phyloP scores from a whole-genome alignment of 768 basidiomycete species.

The Lentinula detonsa region DNA sequence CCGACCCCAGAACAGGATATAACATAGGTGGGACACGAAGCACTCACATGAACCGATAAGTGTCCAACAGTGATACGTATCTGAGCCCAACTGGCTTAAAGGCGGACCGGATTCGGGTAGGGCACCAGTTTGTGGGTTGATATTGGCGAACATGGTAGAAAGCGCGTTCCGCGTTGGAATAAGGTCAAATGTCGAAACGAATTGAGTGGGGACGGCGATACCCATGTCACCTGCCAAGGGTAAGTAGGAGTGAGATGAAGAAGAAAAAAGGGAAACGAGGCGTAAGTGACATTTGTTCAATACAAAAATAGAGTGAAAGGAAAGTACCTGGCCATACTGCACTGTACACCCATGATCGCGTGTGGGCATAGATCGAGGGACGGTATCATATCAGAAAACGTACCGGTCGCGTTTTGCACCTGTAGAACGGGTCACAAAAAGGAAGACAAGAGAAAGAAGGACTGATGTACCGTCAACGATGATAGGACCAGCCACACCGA shows the following conservation, averaged over 20 bases:
- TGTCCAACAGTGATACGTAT: slow-evolving; percentile 58
- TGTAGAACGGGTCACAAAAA: background rate
- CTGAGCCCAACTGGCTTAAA: slow-evolving; percentile 37
- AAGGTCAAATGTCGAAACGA: slow-evolving; percentile 57
- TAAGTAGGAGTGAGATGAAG: too few species aligned
- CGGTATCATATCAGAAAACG: background rate
- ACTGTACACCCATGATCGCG: slow-evolving; percentile 17
- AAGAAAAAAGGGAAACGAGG: background rate
- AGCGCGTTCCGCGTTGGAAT: slow-evolving; percentile 50
- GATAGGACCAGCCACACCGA: slow-evolving; percentile 53
- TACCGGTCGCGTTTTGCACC: slow-evolving; percentile 54
- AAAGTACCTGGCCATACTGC: slow-evolving; percentile 51
- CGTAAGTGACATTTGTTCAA: background rate
- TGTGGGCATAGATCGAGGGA: background rate
- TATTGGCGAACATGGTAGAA: slow-evolving; percentile 50
- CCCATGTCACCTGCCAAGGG: slow-evolving; percentile 47
- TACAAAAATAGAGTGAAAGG: background rate
- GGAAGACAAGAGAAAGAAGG: background rate
- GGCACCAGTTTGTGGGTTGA: slow-evolving; percentile 47
- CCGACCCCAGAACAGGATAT: too few species aligned
- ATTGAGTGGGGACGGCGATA: slow-evolving; percentile 47
- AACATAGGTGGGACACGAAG: background rate
- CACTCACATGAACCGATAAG: slow-evolving; percentile 46
- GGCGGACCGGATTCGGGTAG: slow-evolving; percentile 49
- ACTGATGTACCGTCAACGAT: slow-evolving; percentile 42